Evolutionary conservation across 2,329 filamentous ascomycete genomes (phyloP).

Genomic region (Colletotrichum higginsianum): DNA sequence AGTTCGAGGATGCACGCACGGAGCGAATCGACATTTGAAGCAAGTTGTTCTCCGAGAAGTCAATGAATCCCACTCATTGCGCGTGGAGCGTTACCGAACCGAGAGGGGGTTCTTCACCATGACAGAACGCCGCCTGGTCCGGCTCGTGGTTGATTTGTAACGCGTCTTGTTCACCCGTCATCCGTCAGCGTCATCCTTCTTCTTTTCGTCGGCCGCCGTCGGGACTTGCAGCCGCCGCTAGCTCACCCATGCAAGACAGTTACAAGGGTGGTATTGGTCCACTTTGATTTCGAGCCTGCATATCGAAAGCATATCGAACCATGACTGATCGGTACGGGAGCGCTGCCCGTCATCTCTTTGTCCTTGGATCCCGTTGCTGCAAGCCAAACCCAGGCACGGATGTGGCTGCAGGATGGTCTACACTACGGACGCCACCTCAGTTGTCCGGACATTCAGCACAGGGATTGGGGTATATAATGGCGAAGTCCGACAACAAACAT

Average conservation of each 20-base stretch:
- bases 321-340: background rate
- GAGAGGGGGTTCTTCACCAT: no score
- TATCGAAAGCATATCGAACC: background rate
- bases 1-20: no score
- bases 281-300: no score
- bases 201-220: constrained; percentile 3
- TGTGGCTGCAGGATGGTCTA: constrained; percentile 8
- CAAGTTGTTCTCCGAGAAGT: no score
- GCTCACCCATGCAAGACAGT: background rate
- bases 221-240: constrained; percentile 25
- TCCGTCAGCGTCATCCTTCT: background rate
- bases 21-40: no score
- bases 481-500: constrained; percentile 12
- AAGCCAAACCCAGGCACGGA: background rate
- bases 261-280: background rate
- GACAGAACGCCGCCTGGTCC: background rate
- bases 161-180: background rate
- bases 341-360: background rate
- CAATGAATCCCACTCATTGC: no score
- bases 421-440: constrained; percentile 1
- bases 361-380: background rate
- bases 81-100: background rate
- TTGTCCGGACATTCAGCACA: constrained; percentile 9
- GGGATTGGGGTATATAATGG: constrained; percentile 15
- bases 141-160: constrained; percentile 19